These are phyloP conservation scores for Citropsis articulata DNA, from an alignment of 345 rosid species.

Conservation along the genomic window DNA sequence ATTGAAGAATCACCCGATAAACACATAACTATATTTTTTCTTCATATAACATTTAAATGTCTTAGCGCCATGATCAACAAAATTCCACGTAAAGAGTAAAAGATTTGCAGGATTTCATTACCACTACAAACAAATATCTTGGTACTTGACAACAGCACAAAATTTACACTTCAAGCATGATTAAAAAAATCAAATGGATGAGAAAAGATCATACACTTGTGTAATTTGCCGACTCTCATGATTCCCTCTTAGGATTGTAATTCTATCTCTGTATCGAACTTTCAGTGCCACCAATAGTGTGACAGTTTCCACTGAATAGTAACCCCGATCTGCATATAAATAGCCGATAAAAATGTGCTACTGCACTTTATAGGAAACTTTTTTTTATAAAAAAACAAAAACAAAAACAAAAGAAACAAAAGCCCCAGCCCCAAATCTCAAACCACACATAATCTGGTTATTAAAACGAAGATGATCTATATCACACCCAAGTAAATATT, in stretches of 20 bases:
- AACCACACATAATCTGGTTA: neutral
- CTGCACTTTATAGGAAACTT: neutral
- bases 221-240: slow-evolving; percentile 99
- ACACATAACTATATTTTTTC: neutral
- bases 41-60: neutral
- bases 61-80: neutral
- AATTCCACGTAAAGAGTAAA: neutral
- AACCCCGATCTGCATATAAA: slow-evolving; percentile 87
- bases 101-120: neutral
- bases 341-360: slow-evolving; percentile 11
- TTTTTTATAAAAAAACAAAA: too few species aligned
- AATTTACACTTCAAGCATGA: neutral
- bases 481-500: neutral
- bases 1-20: neutral
- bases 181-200: neutral
- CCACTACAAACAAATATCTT: neutral
- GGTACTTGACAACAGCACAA: neutral
- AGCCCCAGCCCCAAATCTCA: neutral
- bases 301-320: slow-evolving; percentile 98
- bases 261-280: slow-evolving; percentile 93
- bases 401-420: neutral
- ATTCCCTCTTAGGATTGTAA: slow-evolving; percentile 93
- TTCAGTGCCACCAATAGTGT: slow-evolving; percentile 93
- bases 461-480: neutral
- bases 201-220: slow-evolving; percentile 81